Evolutionary conservation across 768 basidiomycete species (phyloP).

Genomic region (Mrakia hoshinonis): DNA sequence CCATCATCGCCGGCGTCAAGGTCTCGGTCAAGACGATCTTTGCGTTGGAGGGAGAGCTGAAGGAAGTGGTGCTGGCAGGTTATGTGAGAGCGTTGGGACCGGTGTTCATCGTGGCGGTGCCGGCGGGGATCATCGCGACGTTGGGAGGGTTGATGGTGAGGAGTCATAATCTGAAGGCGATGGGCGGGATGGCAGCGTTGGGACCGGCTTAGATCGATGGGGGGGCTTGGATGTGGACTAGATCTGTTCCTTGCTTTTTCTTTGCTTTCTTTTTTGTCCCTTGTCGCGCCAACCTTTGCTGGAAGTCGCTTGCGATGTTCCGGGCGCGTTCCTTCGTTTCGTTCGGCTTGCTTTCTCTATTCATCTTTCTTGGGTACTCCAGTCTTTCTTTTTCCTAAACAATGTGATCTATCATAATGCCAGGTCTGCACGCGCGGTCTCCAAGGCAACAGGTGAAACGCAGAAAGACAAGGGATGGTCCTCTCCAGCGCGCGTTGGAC

Average conservation of each 20-base stretch:
- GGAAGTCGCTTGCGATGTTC: too few species aligned
- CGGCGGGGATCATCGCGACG: conserved; percentile 16
- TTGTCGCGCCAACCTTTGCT: too few species aligned
- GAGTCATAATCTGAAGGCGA: conserved; percentile 13
- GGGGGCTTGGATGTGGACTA: neutral
- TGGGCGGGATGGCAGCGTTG: conserved; percentile 20
- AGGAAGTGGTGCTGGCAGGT: conserved; percentile 30
- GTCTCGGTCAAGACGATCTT: conserved; percentile 23
- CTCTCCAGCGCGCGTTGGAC: too few species aligned
- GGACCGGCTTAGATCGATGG: neutral
- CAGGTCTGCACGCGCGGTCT: too few species aligned
- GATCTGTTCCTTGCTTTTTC: neutral
- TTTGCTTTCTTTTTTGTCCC: neutral
- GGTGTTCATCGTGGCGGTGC: conserved; percentile 39
- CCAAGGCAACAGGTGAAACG: too few species aligned
- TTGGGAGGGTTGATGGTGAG: neutral
- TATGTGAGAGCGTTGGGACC: conserved; percentile 33
- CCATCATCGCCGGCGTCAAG: conserved; percentile 27
- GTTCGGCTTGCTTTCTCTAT: too few species aligned
- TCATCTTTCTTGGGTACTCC: neutral
- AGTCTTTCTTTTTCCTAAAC: too few species aligned
- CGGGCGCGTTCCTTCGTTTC: neutral
- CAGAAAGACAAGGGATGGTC: too few species aligned
- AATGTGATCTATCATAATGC: too few species aligned
- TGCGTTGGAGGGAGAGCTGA: neutral